phyloP scores from a whole-genome alignment of 2,329 filamentous ascomycete species.

The Pseudogymnoascus sp. region DNA sequence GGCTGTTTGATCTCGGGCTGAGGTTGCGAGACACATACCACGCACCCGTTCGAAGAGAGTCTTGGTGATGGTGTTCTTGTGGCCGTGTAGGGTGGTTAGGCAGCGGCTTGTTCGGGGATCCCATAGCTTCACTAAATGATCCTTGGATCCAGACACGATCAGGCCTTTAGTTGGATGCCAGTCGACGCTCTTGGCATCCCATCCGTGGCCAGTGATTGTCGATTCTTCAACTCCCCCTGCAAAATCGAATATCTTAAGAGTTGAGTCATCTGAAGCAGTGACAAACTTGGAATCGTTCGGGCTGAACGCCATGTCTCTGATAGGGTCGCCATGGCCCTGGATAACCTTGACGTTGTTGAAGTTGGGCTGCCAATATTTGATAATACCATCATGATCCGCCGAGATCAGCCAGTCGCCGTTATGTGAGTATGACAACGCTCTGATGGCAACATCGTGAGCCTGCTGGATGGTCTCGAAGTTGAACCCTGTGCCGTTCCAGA shows the following conservation, averaged over 20 bases:
- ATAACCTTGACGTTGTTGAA: slow-evolving; percentile 98
- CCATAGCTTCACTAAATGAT: slow-evolving; percentile 96
- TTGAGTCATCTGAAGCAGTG: slow-evolving; percentile 88
- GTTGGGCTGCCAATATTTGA: slow-evolving; percentile 99
- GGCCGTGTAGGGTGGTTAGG: slow-evolving; percentile 86
- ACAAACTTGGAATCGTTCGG: slow-evolving; percentile 94
- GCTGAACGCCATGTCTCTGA: slow-evolving; percentile 85
- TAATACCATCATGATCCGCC: slow-evolving; percentile 84
- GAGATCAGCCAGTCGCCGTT: slow-evolving; percentile 96
- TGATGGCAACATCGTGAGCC: slow-evolving; percentile 83
- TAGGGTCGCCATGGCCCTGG: slow-evolving; percentile 79
- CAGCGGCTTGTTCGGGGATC: slow-evolving; percentile 87
- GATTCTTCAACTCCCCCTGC: slow-evolving; percentile 76
- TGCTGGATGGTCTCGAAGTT: slow-evolving; percentile 99
- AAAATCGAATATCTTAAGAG: slow-evolving; percentile 94
- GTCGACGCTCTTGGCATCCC: slow-evolving; percentile 94
- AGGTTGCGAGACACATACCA: slow-evolving; percentile 80
- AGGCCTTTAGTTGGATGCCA: slow-evolving; percentile 96
- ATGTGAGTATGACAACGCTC: slow-evolving; percentile 80
- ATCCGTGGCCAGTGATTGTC: slow-evolving; percentile 84
- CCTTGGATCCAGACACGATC: slow-evolving; percentile 92
- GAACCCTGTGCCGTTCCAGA: slow-evolving; percentile 98
- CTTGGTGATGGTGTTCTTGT: slow-evolving; percentile 95
- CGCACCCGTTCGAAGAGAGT: slow-evolving; percentile 82
- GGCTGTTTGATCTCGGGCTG: slow-evolving; percentile 85